Evolutionary conservation across 768 basidiomycete species (phyloP).

Genomic region (Mycena galericulata): DNA sequence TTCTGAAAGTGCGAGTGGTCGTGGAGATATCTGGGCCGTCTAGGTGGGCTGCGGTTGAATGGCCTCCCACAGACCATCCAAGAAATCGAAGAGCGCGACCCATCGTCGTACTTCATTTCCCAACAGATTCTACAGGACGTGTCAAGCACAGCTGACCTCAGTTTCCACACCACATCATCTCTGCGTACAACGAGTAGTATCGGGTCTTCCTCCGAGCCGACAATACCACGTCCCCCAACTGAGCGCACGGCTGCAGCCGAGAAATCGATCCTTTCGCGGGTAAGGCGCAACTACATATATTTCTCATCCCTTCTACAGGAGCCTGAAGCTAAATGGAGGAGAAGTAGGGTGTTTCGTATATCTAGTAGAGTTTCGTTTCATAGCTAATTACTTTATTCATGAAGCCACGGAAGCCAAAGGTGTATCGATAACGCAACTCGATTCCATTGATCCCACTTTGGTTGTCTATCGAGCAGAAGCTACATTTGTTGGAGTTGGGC

Average conservation of each 20-base stretch:
- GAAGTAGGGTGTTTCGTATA: slow-evolving; percentile 65
- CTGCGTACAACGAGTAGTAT: slow-evolving; percentile 62
- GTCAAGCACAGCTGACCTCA: slow-evolving; percentile 75
- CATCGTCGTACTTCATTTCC: slow-evolving; percentile 66
- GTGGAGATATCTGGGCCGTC: slow-evolving; percentile 86
- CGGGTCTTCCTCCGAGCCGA: slow-evolving; percentile 50
- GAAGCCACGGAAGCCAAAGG: slow-evolving; percentile 87
- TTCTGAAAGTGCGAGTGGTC: slow-evolving; percentile 83
- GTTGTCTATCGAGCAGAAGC: slow-evolving; percentile 97
- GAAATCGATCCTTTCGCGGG: slow-evolving; percentile 87
- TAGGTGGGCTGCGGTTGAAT: slow-evolving; percentile 86
- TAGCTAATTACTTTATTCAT: slow-evolving; percentile 23
- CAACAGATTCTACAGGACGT: slow-evolving; percentile 80
- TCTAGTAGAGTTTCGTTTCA: slow-evolving; percentile 7
- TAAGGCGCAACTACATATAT: slow-evolving; percentile 95
- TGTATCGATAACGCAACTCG: slow-evolving; percentile 94
- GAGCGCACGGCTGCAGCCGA: slow-evolving; percentile 73
- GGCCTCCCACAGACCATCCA: slow-evolving; percentile 81
- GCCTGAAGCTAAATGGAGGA: slow-evolving; percentile 97
- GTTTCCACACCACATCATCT: slow-evolving; percentile 76
- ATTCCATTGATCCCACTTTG: slow-evolving; percentile 96
- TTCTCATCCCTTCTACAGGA: slow-evolving; percentile 97
- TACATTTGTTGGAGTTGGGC: slow-evolving; percentile 93
- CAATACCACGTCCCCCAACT: slow-evolving; percentile 50
- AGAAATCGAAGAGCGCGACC: slow-evolving; percentile 75